phyloP scores from a whole-genome alignment of 805 yeast genomes.

The Wickerhamiella alocasiicola region DNA sequence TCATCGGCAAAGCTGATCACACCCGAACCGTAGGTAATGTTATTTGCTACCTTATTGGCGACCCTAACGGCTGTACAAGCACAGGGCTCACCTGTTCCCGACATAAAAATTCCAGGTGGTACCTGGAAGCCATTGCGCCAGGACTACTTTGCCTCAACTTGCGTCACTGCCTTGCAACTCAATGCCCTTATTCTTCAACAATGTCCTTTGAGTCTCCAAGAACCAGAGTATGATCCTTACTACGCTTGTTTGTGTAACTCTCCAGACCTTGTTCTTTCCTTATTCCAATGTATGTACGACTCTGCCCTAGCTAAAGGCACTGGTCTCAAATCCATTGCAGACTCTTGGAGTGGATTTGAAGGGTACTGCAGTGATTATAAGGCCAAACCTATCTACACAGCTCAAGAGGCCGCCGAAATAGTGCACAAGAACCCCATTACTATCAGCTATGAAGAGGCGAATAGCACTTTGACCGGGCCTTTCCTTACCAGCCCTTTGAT shows the following conservation, averaged over 20 bases:
- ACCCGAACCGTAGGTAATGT: too few species aligned
- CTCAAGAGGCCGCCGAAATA: not conserved
- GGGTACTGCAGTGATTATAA: not conserved
- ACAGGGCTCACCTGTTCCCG: too few species aligned
- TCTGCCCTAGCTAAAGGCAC: not conserved
- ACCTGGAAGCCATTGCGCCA: constrained; percentile 1
- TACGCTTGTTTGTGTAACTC: not conserved
- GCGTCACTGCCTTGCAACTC: not conserved
- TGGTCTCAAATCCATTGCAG: constrained; percentile 1
- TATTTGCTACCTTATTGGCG: too few species aligned
- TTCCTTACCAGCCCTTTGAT: constrained; percentile 2
- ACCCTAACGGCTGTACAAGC: too few species aligned
- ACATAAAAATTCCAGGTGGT: too few species aligned
- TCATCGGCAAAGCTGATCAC: too few species aligned
- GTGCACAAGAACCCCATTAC: constrained; percentile 3
- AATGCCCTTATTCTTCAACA: not conserved
- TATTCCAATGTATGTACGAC: not conserved
- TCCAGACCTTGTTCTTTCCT: not conserved
- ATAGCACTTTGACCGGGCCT: constrained; percentile 4
- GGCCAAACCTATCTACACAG: not conserved
- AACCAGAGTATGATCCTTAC: constrained; percentile 3
- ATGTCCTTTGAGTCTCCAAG: not conserved
- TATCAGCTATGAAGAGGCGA: constrained; percentile 6
- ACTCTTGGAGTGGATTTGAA: constrained; percentile 1
- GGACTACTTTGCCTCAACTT: constrained; percentile 3